Conservation (phyloP, 371 early-diverging fungal genomes). For the Gilbertella persicaria region DNA sequence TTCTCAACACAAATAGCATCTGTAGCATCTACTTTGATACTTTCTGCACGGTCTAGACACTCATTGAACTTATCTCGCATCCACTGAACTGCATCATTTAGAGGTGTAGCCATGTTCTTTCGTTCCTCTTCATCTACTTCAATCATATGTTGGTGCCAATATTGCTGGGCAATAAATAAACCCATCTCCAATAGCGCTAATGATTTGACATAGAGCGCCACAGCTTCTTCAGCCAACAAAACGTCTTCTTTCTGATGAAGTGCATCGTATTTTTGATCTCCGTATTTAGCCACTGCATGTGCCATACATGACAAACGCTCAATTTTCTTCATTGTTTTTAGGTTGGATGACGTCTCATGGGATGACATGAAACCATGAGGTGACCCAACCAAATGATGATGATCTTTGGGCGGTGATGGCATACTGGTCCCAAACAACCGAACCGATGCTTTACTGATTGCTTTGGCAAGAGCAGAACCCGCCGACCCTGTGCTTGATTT, state of each 20-base stretch:
- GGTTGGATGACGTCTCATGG: background rate
- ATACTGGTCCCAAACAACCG: conserved; percentile 61
- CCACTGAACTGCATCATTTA: conserved; percentile 81
- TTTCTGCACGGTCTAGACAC: conserved; percentile 76
- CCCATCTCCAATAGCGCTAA: conserved; percentile 76
- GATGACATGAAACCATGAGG: conserved; percentile 35
- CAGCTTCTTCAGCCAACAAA: conserved; percentile 66
- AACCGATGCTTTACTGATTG: conserved; percentile 60
- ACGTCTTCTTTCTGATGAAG: conserved; percentile 11
- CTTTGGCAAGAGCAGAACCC: conserved; percentile 61
- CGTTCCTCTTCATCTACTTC: conserved; percentile 32
- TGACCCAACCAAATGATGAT: conserved; percentile 25
- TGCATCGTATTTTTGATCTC: conserved; percentile 57
- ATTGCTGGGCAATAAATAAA: conserved; percentile 68
- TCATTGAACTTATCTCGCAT: conserved; percentile 85
- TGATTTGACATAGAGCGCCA: conserved; percentile 75
- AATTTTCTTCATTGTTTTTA: conserved; percentile 46
- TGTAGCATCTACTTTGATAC: conserved; percentile 30
- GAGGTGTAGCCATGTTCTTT: conserved; percentile 32
- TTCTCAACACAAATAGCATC: conserved; percentile 59
- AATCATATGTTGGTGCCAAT: conserved; percentile 56
- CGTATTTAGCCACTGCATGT: conserved; percentile 64
- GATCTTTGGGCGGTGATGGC: conserved; percentile 45
- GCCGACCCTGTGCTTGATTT: conserved; percentile 43
- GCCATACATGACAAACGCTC: conserved; percentile 66